Percentiles rank a stretch among this genome's conserved stretches.
Conservation (phyloP, 495 filamentous ascomycete species). For the Penicillium subrubescens region DNA sequence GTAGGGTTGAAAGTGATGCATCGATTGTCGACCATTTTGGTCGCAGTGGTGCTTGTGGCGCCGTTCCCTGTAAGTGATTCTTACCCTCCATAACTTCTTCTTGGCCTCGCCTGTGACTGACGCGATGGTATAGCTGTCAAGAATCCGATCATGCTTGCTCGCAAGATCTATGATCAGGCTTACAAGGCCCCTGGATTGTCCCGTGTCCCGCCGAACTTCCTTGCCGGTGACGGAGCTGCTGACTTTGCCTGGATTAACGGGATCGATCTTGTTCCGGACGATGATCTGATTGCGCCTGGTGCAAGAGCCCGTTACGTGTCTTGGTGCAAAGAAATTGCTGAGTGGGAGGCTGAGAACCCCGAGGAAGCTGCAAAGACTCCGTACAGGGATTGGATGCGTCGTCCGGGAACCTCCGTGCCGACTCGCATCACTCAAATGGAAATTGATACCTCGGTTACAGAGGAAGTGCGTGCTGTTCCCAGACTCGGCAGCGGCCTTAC, state of each 20-base stretch:
- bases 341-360: conserved; percentile 31
- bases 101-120: not conserved
- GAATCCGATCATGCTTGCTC: conserved; percentile 88
- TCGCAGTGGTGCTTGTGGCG: conserved; percentile 89
- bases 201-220: conserved; percentile 88
- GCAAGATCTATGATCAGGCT: conserved; percentile 75
- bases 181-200: conserved; percentile 72
- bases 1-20: conserved; percentile 91
- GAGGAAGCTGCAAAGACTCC: conserved; percentile 8
- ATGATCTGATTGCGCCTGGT: conserved; percentile 72
- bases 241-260: conserved; percentile 81
- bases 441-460: not conserved
- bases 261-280: conserved; percentile 66
- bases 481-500: not conserved
- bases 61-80: conserved; percentile 70
- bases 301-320: conserved; percentile 71
- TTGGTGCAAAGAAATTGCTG: conserved; percentile 76
- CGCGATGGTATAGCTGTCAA: conserved; percentile 66
- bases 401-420: conserved; percentile 1
- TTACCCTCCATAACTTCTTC: conserved; percentile 2
- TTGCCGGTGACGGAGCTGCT: conserved; percentile 80
- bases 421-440: conserved; percentile 5
- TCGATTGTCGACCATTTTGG: conserved; percentile 88
- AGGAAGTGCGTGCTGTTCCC: not conserved
- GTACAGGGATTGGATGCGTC: conserved; percentile 3